Evolutionary conservation across 495 filamentous ascomycete species (phyloP), one percentile per base, ranked within the genome.

Genomic region (Penicillium odoratum): DNA sequence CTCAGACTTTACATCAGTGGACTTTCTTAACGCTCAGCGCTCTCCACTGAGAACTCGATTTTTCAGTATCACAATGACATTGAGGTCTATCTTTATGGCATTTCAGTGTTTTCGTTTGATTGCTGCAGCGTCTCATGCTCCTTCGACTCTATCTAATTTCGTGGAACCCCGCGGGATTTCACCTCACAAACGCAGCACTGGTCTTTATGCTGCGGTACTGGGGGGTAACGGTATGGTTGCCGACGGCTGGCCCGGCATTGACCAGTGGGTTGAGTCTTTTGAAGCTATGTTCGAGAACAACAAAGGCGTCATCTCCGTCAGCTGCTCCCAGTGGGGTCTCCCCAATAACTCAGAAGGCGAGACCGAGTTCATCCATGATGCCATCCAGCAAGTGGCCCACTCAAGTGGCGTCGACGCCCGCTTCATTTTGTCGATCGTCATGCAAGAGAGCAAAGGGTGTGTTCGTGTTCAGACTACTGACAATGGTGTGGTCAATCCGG

Each of bases 401-500:
- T 59, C 61, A 4, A 61, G 40, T 4, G 65, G 77, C 11, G 63
- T 85, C 28, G 78, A 83, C 55, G 71, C 82, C 21, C 83, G 84
- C 51, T 85, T 82, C 66, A 80, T 88, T 58, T 64, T 87, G 56
- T 78, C 79, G 2, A 69, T 83, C 51, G 61, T 85, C 43, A 79
- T 86, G 72, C 83, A 86, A 67, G 83, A 86, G 60, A 78, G 73
- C 68, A 78, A 77, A 55, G 84, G 83, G 57, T 85, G 83, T 63
- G 82, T 81, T 26, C 77, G 80, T 38, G 78, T 71, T 15, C 71
- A 69, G 2, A 78, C 79, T 16, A 79, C 78, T 36, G 66, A 73
- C 61, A 66, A 72, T 55, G 66, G 69, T 21, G 71, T 80, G 54
- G 46, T 18, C 58, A 84, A 84, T 62, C 80, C 80, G 0, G 82